Evolutionary conservation across 352 stramenopile genomes (phyloP).

Genomic region (Phytophthora pisi): DNA sequence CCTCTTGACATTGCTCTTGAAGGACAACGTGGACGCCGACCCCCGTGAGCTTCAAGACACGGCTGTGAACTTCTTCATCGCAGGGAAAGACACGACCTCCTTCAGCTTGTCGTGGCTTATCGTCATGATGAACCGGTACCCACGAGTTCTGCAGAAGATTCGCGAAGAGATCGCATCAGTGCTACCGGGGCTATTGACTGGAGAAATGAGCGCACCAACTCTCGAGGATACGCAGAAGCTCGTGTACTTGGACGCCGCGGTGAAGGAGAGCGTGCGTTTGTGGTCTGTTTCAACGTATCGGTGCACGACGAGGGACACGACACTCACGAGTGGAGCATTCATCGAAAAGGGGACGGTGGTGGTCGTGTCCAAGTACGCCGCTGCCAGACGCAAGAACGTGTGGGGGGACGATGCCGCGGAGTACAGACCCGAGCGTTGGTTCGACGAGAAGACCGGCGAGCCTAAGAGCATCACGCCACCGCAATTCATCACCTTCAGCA

Average conservation of each 20-base stretch:
- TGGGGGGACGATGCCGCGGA: slow-evolving; percentile 50
- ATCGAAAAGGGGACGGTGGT: slow-evolving; percentile 46
- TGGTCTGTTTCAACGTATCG: slow-evolving; percentile 33
- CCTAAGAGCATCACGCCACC: slow-evolving; percentile 39
- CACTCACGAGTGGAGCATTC: slow-evolving; percentile 57
- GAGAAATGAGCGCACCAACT: slow-evolving; percentile 23
- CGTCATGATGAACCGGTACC: slow-evolving; percentile 53
- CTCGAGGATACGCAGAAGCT: slow-evolving; percentile 51
- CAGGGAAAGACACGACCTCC: slow-evolving; percentile 58
- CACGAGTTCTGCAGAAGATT: slow-evolving; percentile 42
- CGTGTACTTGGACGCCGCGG: slow-evolving; percentile 59
- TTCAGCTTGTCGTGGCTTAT: slow-evolving; percentile 59
- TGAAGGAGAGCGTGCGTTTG: slow-evolving; percentile 63
- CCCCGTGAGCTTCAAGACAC: slow-evolving; percentile 51
- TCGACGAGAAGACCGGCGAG: slow-evolving; percentile 38
- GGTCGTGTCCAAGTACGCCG: slow-evolving; percentile 47
- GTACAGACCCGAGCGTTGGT: slow-evolving; percentile 46
- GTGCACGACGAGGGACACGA: slow-evolving; percentile 28
- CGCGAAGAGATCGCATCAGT: slow-evolving; percentile 33
- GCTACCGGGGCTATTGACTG: slow-evolving; percentile 29
- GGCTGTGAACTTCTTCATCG: slow-evolving; percentile 63
- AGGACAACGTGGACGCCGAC: slow-evolving; percentile 28
- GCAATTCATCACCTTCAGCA: slow-evolving; percentile 57
- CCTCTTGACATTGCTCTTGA: slow-evolving; percentile 43
- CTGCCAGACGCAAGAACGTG: slow-evolving; percentile 40